Percentiles rank a stretch among this genome's conserved stretches.
These are phyloP conservation scores for Bipolaris oryzae DNA, from an alignment of 2,329 filamentous ascomycete species.

Conservation along the genomic window DNA sequence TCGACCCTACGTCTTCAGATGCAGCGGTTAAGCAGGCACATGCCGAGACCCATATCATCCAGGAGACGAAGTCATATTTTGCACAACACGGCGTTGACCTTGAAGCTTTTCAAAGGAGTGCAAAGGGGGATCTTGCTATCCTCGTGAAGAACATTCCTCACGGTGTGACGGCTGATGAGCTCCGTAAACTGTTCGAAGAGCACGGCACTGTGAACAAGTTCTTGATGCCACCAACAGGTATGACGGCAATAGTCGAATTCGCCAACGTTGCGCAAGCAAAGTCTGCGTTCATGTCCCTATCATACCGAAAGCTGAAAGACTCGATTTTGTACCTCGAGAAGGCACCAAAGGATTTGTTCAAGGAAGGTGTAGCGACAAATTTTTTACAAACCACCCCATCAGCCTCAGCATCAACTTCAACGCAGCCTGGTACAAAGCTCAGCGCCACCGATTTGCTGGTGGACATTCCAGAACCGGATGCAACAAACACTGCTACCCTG, in stretches of 20 bases:
- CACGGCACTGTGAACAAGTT: conserved; percentile 81
- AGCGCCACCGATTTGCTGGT: conserved; percentile 73
- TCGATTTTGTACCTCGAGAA: conserved; percentile 93
- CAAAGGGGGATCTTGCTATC: conserved; percentile 84
- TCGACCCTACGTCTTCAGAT: conserved; percentile 95
- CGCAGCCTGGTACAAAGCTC: conserved; percentile 57
- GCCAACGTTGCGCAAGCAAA: conserved; percentile 78
- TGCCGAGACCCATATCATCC: conserved; percentile 93
- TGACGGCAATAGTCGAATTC: conserved; percentile 93
- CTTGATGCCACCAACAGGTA: conserved; percentile 89
- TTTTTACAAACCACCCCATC: conserved; percentile 42
- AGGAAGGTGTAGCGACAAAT: conserved; percentile 38
- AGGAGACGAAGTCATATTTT: conserved; percentile 95
- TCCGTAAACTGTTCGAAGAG: conserved; percentile 81
- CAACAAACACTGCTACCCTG: conserved; percentile 74
- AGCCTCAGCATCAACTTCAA: conserved; percentile 28
- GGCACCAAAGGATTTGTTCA: conserved; percentile 82
- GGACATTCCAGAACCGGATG: conserved; percentile 59
- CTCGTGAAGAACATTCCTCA: conserved; percentile 95
- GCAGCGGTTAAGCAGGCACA: conserved; percentile 96
- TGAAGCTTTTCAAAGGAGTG: conserved; percentile 83
- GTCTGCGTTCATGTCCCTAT: conserved; percentile 80
- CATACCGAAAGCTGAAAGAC: conserved; percentile 89
- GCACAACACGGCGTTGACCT: conserved; percentile 85
- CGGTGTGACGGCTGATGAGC: conserved; percentile 77